phyloP scores from a whole-genome alignment of 768 basidiomycete genomes.

The Lentinula raphanica region DNA sequence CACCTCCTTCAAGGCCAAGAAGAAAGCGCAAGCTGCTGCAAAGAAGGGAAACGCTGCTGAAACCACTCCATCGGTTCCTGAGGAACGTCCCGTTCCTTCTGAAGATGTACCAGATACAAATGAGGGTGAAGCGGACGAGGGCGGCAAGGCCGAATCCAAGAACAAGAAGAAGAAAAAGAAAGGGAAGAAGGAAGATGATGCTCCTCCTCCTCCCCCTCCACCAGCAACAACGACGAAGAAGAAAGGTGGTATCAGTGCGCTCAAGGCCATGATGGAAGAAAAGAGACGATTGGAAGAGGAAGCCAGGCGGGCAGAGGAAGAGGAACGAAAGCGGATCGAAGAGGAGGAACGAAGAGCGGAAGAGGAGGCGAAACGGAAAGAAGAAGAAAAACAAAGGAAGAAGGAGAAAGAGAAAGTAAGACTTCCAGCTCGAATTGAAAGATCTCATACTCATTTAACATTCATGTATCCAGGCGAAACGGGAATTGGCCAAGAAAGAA shows the following conservation, averaged over 20 bases:
- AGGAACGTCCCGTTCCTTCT: conserved; percentile 22
- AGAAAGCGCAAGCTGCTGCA: conserved; percentile 88
- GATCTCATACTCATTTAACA: not conserved
- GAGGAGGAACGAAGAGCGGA: conserved; percentile 79
- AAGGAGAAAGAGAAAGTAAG: conserved; percentile 87
- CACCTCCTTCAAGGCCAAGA: conserved; percentile 63
- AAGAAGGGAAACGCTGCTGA: conserved; percentile 54
- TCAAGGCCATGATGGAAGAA: conserved; percentile 90
- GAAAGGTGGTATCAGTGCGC: conserved; percentile 73
- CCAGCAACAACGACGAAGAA: conserved; percentile 48
- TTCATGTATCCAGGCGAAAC: conserved; percentile 60
- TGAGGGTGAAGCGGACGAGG: conserved; percentile 61
- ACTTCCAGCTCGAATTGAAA: conserved; percentile 4
- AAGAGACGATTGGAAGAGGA: conserved; percentile 88
- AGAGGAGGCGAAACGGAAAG: conserved; percentile 72
- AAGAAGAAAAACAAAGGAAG: conserved; percentile 77
- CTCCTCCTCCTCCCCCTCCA: conserved; percentile 33
- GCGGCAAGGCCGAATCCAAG: conserved; percentile 43
- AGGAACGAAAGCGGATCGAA: conserved; percentile 75
- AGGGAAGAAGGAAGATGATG: conserved; percentile 52
- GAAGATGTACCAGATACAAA: conserved; percentile 44
- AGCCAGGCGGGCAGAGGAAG: conserved; percentile 62
- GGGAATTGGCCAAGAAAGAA: conserved; percentile 88
- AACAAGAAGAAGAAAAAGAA: conserved; percentile 92
- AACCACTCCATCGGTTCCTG: conserved; percentile 23